Evolutionary conservation across 257 asterid species (phyloP), one percentile per base, ranked within the genome.

Genomic region (Salvia miltiorrhiza): DNA sequence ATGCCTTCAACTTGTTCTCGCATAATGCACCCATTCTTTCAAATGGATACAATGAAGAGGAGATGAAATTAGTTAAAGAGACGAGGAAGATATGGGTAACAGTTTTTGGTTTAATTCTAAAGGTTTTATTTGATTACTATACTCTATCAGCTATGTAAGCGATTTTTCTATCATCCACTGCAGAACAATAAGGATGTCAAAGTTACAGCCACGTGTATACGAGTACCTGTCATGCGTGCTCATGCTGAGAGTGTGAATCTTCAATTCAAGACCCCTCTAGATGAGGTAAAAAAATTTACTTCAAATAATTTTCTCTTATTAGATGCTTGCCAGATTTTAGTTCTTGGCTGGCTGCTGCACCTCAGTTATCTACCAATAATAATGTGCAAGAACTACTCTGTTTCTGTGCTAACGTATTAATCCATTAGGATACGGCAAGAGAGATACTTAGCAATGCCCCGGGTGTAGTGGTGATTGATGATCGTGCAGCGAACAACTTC

Each of bases 141-240:
- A 23, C 20, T 49, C 14, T 63, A 54, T 16, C 32, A 56, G 35
- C 61, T 58, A 47, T 63, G 44, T 61, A 47, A 74, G 44, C 12
- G 9, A 44, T n/a, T 14, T 41, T 71, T 69, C 41, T 69, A 39
- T 52, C 53, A 9, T 77, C 24, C 16, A 19, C 21, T 83, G 73
- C 81, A 93, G 98, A 88, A 81, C 74, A 76, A 85, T 81, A 78
- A 50, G 75, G 69, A 69, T 67, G 90, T 93, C 60, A 93, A 88
- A 78, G 98, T 93, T 49, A 90, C 97, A 32, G 98, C 98, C 50
- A 93, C 98, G 41, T 93, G 98, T 73, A 93, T 90, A 70, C 83
- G 98, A 83, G 97, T 93, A 44, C 97, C 98, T 19, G 97, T 93
- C 73, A 86, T 93, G 98, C 98, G 97, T 74, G 98, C 98, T 39